Conservation (phyloP, 768 basidiomycete species). For the Naganishia antarctica region DNA sequence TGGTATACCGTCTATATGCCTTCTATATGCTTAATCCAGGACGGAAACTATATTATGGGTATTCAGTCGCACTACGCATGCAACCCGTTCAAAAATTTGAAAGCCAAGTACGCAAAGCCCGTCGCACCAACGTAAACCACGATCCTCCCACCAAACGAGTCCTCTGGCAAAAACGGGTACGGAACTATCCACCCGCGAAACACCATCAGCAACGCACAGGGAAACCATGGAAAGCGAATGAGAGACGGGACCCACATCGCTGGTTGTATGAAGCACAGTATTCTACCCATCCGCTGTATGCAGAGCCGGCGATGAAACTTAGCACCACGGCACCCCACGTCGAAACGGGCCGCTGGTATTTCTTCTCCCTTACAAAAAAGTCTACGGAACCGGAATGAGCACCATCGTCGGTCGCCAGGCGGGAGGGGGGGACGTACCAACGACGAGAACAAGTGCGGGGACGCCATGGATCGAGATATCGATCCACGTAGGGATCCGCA, state of each 20-base stretch:
- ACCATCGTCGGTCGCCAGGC: background rate
- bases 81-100: constrained; percentile 60
- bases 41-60: no score
- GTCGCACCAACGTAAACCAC: constrained; percentile 60
- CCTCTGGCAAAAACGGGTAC: constrained; percentile 69
- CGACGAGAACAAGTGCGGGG: constrained; percentile 58
- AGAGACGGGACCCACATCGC: constrained; percentile 55
- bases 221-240: no score
- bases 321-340: constrained; percentile 48
- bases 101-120: constrained; percentile 57
- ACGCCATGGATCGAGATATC: constrained; percentile 65
- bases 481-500: constrained; percentile 54
- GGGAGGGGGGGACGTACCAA: constrained; percentile 46
- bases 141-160: constrained; percentile 51
- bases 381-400: constrained; percentile 44
- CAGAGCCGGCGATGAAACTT: constrained; percentile 47
- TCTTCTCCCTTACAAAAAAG: constrained; percentile 64
- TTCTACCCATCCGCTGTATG: constrained; percentile 66
- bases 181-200: constrained; percentile 56
- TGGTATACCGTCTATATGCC: no score
- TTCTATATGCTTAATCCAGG: no score
- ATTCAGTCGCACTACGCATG: constrained; percentile 48
- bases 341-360: constrained; percentile 52
- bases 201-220: no score
- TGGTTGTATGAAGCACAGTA: constrained; percentile 62